Evolutionary conservation across 306 rosid species (phyloP).

Genomic region (Bauhinia variegata): DNA sequence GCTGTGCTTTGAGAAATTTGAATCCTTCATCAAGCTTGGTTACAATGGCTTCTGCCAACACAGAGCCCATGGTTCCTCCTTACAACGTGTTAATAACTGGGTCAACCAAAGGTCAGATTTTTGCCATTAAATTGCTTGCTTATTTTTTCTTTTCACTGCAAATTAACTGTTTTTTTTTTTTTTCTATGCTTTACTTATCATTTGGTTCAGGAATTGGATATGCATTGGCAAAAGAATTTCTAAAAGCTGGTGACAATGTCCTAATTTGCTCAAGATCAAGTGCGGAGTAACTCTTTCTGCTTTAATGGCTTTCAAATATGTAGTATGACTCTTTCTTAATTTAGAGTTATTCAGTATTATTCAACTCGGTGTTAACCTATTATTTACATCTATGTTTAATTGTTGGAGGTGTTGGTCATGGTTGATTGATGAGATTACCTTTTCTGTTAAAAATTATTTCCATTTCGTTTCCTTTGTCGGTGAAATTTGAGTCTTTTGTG

Average conservation of each 20-base stretch:
- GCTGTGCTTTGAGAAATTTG: conserved; percentile 12
- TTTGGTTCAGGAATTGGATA: conserved; percentile 78
- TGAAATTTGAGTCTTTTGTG: background rate
- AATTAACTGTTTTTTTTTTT: conserved; percentile 17
- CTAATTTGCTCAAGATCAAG: conserved; percentile 85
- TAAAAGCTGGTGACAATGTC: conserved; percentile 84
- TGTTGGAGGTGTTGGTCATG: background rate
- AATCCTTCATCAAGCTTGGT: conserved; percentile 2
- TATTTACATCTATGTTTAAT: background rate
- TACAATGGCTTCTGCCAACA: conserved; percentile 33
- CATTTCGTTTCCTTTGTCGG: background rate
- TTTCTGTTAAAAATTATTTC: background rate
- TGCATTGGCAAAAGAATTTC: conserved; percentile 81
- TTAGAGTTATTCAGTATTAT: conserved; percentile 8
- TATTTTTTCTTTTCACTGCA: background rate
- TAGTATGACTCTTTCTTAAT: conserved; percentile 25
- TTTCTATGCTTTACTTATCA: conserved; percentile 12
- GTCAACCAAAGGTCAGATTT: conserved; percentile 73
- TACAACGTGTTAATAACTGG: conserved; percentile 90
- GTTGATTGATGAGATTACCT: background rate
- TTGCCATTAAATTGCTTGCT: background rate
- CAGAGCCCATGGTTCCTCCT: conserved; percentile 72
- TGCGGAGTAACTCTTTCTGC: conserved; percentile 29
- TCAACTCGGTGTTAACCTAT: background rate
- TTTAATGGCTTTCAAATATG: conserved; percentile 23